phyloP scores from a whole-genome alignment of 305 asterid genomes.

The Fraxinus sp. region DNA sequence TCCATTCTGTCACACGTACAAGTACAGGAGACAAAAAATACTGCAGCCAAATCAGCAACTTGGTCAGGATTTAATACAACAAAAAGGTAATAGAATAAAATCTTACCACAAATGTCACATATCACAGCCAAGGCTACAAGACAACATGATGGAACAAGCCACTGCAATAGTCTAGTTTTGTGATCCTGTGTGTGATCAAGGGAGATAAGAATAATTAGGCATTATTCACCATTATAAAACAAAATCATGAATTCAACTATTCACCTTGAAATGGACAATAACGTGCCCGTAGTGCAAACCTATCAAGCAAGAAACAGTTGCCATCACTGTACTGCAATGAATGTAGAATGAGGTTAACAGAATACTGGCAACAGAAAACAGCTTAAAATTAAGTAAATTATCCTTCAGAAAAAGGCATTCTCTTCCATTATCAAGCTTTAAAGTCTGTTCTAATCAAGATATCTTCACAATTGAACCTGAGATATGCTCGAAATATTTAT shows the following conservation, averaged over 20 bases:
- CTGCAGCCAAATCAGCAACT: background rate
- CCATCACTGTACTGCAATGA: conserved; percentile 64
- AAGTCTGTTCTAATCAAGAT: background rate
- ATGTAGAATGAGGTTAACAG: conserved; percentile 24
- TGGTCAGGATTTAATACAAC: background rate
- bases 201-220: conserved; percentile 1
- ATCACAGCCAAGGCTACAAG: conserved; percentile 43
- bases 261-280: conserved; percentile 66
- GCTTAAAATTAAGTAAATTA: background rate
- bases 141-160: conserved; percentile 51
- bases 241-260: background rate
- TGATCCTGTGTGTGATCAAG: conserved; percentile 49
- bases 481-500: background rate
- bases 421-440: background rate
- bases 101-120: conserved; percentile 47
- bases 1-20: background rate
- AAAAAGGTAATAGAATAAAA: background rate
- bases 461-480: background rate
- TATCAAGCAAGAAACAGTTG: conserved; percentile 53
- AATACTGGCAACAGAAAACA: conserved; percentile 1
- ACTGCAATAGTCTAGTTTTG: conserved; percentile 46
- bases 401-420: background rate
- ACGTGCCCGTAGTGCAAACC: conserved; percentile 70
- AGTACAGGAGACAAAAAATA: background rate
- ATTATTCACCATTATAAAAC: background rate